phyloP scores from a whole-genome alignment of 2,329 filamentous ascomycete genomes.

The Colletotrichum cuscutae region DNA sequence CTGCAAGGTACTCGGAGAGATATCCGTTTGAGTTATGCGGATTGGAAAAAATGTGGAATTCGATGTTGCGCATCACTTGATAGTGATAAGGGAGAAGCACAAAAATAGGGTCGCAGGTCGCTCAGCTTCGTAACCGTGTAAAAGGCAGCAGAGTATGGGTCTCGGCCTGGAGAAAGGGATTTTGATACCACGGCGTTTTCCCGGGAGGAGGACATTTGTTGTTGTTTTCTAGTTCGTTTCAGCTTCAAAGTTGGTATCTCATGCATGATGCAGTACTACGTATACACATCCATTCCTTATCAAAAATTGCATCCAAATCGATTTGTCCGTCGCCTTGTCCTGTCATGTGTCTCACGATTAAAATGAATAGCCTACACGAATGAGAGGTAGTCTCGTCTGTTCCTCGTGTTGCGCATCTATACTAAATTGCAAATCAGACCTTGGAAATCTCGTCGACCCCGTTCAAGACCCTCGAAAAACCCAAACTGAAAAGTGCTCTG shows the following conservation, averaged over 20 bases:
- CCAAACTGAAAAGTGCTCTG: not conserved
- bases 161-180: not conserved
- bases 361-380: not conserved
- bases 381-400: not conserved
- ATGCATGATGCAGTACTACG: not conserved
- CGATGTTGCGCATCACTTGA: not conserved
- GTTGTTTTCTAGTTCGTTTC: not conserved
- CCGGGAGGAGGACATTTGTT: not conserved
- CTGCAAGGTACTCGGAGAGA: not conserved
- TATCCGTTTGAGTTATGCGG: too few species aligned
- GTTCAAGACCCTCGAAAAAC: not conserved
- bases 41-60: not conserved
- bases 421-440: not conserved
- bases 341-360: not conserved
- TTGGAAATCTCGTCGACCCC: not conserved
- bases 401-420: not conserved
- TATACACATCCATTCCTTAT: not conserved
- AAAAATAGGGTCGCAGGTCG: not conserved
- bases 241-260: not conserved
- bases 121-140: not conserved
- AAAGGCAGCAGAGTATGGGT: not conserved
- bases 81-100: not conserved
- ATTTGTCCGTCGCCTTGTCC: not conserved
- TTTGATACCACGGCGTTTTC: slow-evolving; percentile 30
- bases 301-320: not conserved